Evolutionary conservation across 1,139 yeast genomes (phyloP), one percentile per base, ranked within the genome.

Genomic region (Petasospora rhodanensis): DNA sequence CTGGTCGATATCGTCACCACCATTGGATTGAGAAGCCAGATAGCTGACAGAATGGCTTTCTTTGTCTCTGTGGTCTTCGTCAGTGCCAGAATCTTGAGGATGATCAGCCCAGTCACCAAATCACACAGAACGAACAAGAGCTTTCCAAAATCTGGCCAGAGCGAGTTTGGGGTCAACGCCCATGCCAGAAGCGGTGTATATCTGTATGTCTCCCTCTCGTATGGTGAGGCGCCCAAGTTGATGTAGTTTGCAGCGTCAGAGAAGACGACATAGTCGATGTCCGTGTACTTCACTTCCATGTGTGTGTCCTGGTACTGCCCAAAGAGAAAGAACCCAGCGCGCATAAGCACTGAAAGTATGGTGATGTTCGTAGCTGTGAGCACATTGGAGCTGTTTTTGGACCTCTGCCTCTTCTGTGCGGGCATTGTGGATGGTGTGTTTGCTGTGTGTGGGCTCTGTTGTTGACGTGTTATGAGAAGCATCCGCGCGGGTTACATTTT

Each of bases 21-120:
- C 93, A 91, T 84, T 10, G 98, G 98, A 56, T 91, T 91, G 47
- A 86, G 66, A 24, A 91, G 65, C 98, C 98, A 91, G 4, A 87
- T 63, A 1, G 81, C 61, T 21, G 79, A 58, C 39, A 76, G 64
- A 10, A 64, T 34, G 15, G 67, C 46, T 14, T 67, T 63, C 30
- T 61, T 38, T 5, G 29, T 9, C 10, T 26, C 21, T 1, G 57
- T 47, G 5, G 27, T 11, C 6, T 59, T 53, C 34, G 41, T 29
- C 45, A 46, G 27, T 31, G 43, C 39, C 29, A 78, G 54, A 8
- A 79, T 55, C 38, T 63, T 61, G 32, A 73, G 52, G 26, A 86
- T 76, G 32, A 89, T 56, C 29, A 67, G 55, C 0, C 98, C 98
- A 0, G 97, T 87, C 2, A 85, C 52, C 32, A 91, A 54, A 57